phyloP scores from a whole-genome alignment of 208 protist genomes.

The Trypanosoma grayi region DNA sequence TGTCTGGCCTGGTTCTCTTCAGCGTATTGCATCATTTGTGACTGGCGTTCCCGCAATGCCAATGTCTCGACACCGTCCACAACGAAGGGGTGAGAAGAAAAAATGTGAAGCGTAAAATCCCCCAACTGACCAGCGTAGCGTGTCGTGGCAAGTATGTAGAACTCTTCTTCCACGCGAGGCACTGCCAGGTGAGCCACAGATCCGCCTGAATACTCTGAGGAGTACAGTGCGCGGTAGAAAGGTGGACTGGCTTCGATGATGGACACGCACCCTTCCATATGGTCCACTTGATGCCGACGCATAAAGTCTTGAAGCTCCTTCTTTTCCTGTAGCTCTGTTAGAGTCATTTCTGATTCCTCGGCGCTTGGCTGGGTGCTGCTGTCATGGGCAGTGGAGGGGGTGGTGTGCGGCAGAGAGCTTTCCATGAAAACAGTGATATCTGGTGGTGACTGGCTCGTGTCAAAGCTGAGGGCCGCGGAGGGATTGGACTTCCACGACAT shows the following conservation, averaged over 20 bases:
- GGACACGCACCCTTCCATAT: constrained; percentile 44
- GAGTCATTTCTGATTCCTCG: neutral
- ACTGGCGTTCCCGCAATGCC: constrained; percentile 25
- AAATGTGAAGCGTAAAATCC: constrained; percentile 61
- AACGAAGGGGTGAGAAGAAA: constrained; percentile 52
- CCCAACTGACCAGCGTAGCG: constrained; percentile 56
- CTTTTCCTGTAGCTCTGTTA: constrained; percentile 8
- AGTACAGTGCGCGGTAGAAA: constrained; percentile 34
- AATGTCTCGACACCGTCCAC: constrained; percentile 31
- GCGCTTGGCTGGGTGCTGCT: neutral
- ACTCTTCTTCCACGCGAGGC: constrained; percentile 15
- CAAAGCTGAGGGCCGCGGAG: constrained; percentile 39
- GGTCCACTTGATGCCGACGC: constrained; percentile 30
- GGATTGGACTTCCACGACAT: constrained; percentile 86
- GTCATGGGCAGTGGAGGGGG: neutral
- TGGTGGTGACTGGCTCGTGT: constrained; percentile 10
- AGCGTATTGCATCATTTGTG: constrained; percentile 41
- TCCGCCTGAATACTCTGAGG: constrained; percentile 27
- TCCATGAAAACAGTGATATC: constrained; percentile 53
- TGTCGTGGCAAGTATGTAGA: constrained; percentile 66
- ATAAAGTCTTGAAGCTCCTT: constrained; percentile 44
- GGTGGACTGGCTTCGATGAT: constrained; percentile 41
- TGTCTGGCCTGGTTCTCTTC: constrained; percentile 36
- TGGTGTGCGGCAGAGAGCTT: neutral
- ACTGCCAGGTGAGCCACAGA: constrained; percentile 26